Percentiles rank a stretch among this genome's conserved stretches.
Conservation (phyloP, 1,284 basidiomycete genomes). For the Ganoderma sinense region DNA sequence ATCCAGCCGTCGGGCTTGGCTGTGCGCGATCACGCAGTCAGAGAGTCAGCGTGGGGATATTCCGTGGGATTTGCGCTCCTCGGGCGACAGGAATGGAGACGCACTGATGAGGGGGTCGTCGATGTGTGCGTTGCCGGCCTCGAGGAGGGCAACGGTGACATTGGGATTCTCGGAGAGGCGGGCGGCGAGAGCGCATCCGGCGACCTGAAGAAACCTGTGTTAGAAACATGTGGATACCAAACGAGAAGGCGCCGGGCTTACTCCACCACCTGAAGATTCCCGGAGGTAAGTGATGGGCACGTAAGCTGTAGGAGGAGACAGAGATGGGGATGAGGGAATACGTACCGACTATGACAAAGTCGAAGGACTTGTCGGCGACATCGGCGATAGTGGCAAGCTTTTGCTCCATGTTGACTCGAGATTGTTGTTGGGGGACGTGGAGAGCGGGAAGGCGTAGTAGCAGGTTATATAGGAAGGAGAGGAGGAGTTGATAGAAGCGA, state of each 20-base stretch:
- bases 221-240: neutral
- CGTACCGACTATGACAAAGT: conserved; percentile 23
- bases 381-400: conserved; percentile 10
- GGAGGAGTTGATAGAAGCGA: neutral
- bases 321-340: neutral
- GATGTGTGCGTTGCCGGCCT: conserved; percentile 28
- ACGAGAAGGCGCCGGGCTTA: neutral
- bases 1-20: conserved; percentile 22
- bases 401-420: conserved; percentile 9
- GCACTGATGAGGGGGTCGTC: conserved; percentile 26
- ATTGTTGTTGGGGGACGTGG: neutral
- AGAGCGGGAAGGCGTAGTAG: neutral
- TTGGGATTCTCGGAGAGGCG: conserved; percentile 25
- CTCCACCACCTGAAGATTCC: neutral
- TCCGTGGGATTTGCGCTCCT: neutral
- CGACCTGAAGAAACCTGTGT: neutral
- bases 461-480: neutral
- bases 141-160: conserved; percentile 26
- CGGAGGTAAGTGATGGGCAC: neutral
- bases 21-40: neutral
- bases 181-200: conserved; percentile 23
- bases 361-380: conserved; percentile 15
- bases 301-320: neutral
- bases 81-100: neutral
- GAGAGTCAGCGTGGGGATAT: neutral